Conservation (phyloP, 2,329 filamentous ascomycete species). For the Bipolaris bicolor region DNA sequence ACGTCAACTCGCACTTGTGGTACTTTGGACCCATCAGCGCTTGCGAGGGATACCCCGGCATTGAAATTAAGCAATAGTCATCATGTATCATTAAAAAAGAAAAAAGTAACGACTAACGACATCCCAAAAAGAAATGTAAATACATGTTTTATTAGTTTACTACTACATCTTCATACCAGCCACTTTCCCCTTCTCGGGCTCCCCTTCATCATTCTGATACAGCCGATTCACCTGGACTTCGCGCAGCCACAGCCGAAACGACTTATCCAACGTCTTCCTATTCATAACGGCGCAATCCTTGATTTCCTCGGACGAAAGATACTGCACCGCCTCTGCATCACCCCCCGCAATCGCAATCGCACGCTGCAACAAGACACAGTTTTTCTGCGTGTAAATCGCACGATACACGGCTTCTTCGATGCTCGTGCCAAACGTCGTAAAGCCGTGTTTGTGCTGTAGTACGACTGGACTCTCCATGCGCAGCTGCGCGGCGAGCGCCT, state of each 20-base stretch:
- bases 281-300: conserved; percentile 46
- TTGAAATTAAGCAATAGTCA: conserved; percentile 31
- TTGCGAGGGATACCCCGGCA: conserved; percentile 37
- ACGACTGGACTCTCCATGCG: conserved; percentile 33
- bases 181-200: conserved; percentile 32
- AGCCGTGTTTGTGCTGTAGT: conserved; percentile 53
- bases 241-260: conserved; percentile 51
- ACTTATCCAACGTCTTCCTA: conserved; percentile 42
- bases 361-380: conserved; percentile 44
- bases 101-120: background rate
- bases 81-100: background rate
- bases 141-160: background rate
- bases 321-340: conserved; percentile 31
- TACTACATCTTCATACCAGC: conserved; percentile 33
- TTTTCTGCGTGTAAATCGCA: conserved; percentile 49
- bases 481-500: conserved; percentile 27
- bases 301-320: conserved; percentile 45
- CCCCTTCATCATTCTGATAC: conserved; percentile 47
- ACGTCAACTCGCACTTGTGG: conserved; percentile 42
- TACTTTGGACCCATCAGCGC: conserved; percentile 47
- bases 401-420: conserved; percentile 53
- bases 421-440: conserved; percentile 46
- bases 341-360: conserved; percentile 39
- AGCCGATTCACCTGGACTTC: conserved; percentile 47
- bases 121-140: background rate